Evolutionary conservation across 805 yeast genomes (phyloP), one percentile per base, ranked within the genome.

Genomic region (Barnettozyma vustinii): DNA sequence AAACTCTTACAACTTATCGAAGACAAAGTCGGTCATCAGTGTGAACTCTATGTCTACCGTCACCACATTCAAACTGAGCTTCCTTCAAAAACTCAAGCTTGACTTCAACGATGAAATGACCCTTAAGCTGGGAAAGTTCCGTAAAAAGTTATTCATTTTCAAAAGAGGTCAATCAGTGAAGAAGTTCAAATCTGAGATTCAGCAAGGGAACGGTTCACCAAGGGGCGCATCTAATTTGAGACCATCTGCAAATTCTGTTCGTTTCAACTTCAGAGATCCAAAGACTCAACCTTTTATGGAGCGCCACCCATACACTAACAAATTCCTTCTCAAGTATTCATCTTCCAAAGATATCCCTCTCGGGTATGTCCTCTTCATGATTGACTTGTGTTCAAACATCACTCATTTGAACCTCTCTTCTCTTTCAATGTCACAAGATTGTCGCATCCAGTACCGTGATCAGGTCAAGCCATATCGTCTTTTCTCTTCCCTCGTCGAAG

Each of bases 311-410:
- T 63, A 67, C 42, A 79, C 81, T 37, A 83, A 78, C 60, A 77
- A 79, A 49, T 80, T 83, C 53, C 62, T 87, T 35, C 58, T 73
- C 47, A 83, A 79, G 62, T 85, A 84, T 64, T 73, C 87, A 3
- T 71, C 76, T 19, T 74, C 83, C n/a, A 80, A 76, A 55, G 97
- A 89, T 62, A 61, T 89, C 7, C 97, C 97, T 1, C 67, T 84
- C 26, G 97, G 96, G 0, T 79, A 80, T 53, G 58, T 90, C 9
- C 60, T 89, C 13, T 95, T 87, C 61, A 58, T 88, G 35, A 59
- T 89, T 36, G 75, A 74, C n/a, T 67, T 78, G 32, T 90, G 96
- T 60, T 80, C 80, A 13, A 83, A 84, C 55, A 56, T 89, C 35
- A 65, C 61, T 15, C 56, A 66, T 3, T 56, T 89, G 21, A 74